phyloP scores from a whole-genome alignment of 108 stramenopile species.

The Mediolabrus comicus region DNA sequence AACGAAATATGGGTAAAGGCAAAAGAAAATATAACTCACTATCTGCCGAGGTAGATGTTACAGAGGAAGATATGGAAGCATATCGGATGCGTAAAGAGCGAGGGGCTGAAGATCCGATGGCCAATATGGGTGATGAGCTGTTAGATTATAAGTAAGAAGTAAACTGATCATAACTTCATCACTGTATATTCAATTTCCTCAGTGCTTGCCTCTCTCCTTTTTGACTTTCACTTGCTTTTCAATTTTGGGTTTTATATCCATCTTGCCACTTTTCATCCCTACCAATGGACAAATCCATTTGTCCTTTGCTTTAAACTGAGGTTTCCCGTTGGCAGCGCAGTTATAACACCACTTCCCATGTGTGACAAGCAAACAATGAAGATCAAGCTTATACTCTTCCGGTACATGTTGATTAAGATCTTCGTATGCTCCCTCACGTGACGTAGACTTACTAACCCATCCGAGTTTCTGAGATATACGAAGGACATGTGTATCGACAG shows the following conservation, averaged over 20 bases:
- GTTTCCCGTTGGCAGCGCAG: conserved; percentile 72
- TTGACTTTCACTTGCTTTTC: neutral
- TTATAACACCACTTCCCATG: conserved; percentile 72
- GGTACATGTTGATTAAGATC: conserved; percentile 65
- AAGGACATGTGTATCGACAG: conserved; percentile 81
- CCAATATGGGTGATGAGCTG: conserved; percentile 71
- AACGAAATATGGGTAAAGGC: conserved; percentile 30
- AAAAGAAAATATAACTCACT: conserved; percentile 93
- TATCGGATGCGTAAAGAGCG: conserved; percentile 81
- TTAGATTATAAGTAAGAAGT: conserved; percentile 69
- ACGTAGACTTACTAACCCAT: conserved; percentile 49
- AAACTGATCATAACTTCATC: neutral
- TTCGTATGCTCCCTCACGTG: conserved; percentile 67
- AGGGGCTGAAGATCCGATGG: conserved; percentile 87
- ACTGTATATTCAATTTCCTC: neutral
- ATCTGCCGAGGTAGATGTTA: conserved; percentile 75
- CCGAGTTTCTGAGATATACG: conserved; percentile 59
- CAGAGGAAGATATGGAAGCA: conserved; percentile 96
- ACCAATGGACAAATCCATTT: conserved; percentile 63
- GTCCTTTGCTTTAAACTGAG: conserved; percentile 70
- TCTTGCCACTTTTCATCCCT: conserved; percentile 26
- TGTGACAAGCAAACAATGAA: conserved; percentile 72
- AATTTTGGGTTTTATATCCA: neutral
- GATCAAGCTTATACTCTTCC: conserved; percentile 54
- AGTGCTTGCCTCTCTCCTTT: neutral